Evolutionary conservation across 148 eudicot genomes (phyloP).

Genomic region (Rhododendron kiyosumense): DNA sequence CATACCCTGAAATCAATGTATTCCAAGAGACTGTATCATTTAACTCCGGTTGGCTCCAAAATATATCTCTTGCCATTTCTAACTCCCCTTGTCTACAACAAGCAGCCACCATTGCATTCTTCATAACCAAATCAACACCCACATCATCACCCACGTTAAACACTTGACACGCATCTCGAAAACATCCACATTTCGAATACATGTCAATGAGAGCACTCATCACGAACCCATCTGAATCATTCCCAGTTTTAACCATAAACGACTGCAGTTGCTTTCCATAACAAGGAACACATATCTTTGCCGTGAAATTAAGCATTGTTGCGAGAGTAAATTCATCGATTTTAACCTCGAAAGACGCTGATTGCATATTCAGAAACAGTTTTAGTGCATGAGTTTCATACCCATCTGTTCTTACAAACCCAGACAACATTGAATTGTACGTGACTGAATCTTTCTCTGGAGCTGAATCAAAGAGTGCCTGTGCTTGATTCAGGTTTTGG

Average conservation of each 20-base stretch:
- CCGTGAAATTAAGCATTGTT: conserved; percentile 63
- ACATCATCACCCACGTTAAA: conserved; percentile 26
- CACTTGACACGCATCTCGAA: conserved; percentile 45
- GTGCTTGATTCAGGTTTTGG: conserved; percentile 38
- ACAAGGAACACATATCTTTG: conserved; percentile 30
- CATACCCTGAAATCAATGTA: conserved; percentile 70
- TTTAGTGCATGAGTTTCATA: conserved; percentile 40
- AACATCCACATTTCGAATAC: conserved; percentile 83
- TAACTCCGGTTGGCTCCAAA: conserved; percentile 47
- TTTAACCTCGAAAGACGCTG: conserved; percentile 9
- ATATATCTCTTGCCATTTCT: conserved; percentile 46
- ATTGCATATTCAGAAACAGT: conserved; percentile 54
- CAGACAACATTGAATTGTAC: conserved; percentile 72
- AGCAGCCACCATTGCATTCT: conserved; percentile 81
- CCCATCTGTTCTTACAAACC: conserved; percentile 51
- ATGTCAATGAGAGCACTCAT: conserved; percentile 72
- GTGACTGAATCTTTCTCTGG: conserved; percentile 68
- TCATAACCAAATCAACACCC: conserved; percentile 51
- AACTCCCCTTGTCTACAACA: conserved; percentile 70
- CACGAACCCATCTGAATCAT: conserved; percentile 44
- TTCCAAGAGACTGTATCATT: conserved; percentile 82
- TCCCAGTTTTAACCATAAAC: conserved; percentile 62
- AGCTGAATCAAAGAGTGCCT: conserved; percentile 39
- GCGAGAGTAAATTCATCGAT: conserved; percentile 73
- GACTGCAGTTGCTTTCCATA: conserved; percentile 71